Evolutionary conservation across 2,329 filamentous ascomycete genomes (phyloP).

Genomic region (Arthroderma sp.): DNA sequence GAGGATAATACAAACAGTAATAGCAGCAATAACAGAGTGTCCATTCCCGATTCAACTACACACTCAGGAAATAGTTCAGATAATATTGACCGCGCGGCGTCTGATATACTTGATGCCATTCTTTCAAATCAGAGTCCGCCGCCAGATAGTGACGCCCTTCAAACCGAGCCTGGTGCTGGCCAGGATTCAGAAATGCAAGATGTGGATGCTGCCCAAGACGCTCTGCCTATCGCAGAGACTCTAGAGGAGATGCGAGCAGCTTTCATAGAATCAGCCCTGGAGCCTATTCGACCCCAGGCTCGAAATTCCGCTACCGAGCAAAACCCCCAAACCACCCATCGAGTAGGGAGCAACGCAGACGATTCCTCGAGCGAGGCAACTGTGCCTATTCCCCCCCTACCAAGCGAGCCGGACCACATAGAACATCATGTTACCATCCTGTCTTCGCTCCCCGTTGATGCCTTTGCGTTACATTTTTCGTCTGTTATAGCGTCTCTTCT

Average conservation of each 20-base stretch:
- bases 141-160: not conserved
- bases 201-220: no score
- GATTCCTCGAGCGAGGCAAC: no score
- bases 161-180: conserved; percentile 18
- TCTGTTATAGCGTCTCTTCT: conserved; percentile 24
- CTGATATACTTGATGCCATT: conserved; percentile 25
- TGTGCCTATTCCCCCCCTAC: no score
- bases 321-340: no score
- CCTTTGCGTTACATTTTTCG: conserved; percentile 29
- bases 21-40: not conserved
- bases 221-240: conserved; percentile 9
- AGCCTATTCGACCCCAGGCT: no score
- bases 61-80: conserved; percentile 12
- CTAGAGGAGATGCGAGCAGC: not conserved
- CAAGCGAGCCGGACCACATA: no score
- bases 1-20: not conserved
- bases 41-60: conserved; percentile 8
- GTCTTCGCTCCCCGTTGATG: conserved; percentile 29
- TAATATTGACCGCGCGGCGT: conserved; percentile 14
- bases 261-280: conserved; percentile 2
- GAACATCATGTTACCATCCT: conserved; percentile 31
- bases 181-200: conserved; percentile 13
- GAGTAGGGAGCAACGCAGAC: no score
- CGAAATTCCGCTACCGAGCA: no score
- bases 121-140: conserved; percentile 14